Evolutionary conservation across 2,329 filamentous ascomycete species (phyloP), one percentile per base, ranked within the genome.

Genomic region (Decorospora gaudefroyi): DNA sequence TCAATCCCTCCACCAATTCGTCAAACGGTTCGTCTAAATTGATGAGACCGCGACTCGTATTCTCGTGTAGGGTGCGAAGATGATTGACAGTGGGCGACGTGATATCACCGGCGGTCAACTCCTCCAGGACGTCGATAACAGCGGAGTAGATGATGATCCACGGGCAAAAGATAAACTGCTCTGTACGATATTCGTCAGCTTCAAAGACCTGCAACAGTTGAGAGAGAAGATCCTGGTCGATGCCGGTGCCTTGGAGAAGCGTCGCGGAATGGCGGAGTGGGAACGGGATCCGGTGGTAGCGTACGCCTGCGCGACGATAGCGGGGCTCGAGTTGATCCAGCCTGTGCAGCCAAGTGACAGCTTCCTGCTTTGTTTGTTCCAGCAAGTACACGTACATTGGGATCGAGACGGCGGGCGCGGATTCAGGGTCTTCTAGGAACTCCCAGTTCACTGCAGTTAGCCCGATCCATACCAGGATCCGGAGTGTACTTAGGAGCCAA

Each of bases 311-410:
- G 6, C 19, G 4, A 8, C 47, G 43, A 23, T 46, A 50, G 7
- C 30, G 33, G n/a, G n/a, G 35, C 35, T 50, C 47, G 16, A 21
- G 23, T 11, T 27, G 32, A 17, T 42, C 42, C 7, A 50, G 42
- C 12, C 11, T 47, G 6, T 6, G 6, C 13, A 50, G 21, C 38
- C 43, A 50, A n/a, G 16, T 13, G 15, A 32, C 11, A 1, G 47
- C 47, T 9, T 15, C 12, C 4, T 12, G 18, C 7, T 27, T 26
- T 15, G 31, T 18, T 39, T 43, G 47, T 17, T 39, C 17, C 10
- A 50, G 18, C 47, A 42, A 50, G 26, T 50, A 42, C 28, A 27
- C 11, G 11, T 43, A 50, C 12, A 47, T 30, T 11, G 2, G n/a
- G n/a, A n/a, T n/a, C n/a, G n/a, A n/a, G n/a, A n/a, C n/a, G n/a